Evolutionary conservation across 805 yeast genomes (phyloP).

Genomic region (Starmerella vaccinii): DNA sequence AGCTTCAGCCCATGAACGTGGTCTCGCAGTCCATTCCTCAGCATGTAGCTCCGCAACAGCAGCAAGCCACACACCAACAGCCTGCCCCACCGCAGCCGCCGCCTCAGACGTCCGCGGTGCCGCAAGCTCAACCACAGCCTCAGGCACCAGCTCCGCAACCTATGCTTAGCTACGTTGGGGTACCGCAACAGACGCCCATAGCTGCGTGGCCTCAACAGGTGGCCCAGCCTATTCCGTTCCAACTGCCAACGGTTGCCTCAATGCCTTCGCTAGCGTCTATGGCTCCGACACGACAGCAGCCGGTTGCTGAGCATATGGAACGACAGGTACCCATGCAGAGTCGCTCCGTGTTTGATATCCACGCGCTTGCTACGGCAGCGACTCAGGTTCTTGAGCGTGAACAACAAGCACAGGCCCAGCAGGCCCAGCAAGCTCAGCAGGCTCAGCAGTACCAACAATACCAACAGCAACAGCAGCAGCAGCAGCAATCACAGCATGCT

Average conservation of each 20-base stretch:
- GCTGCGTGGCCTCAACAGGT: neutral
- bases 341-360: slow-evolving; percentile 32
- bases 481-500: slow-evolving; percentile 4
- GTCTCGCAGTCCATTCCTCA: neutral
- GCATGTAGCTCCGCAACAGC: neutral
- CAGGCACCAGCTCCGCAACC: neutral
- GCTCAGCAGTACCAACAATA: slow-evolving; percentile 6
- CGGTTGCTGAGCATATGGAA: neutral
- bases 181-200: neutral
- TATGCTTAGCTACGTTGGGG: neutral
- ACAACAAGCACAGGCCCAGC: slow-evolving; percentile 10
- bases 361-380: slow-evolving; percentile 38
- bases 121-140: neutral
- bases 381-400: slow-evolving; percentile 38
- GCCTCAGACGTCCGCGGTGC: slow-evolving; percentile 4
- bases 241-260: slow-evolving; percentile 5
- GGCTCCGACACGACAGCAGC: slow-evolving; percentile 10
- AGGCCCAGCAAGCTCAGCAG: neutral
- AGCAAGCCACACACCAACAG: neutral
- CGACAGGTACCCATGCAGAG: slow-evolving; percentile 15
- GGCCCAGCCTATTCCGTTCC: neutral
- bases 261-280: slow-evolving; percentile 9
- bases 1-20: neutral
- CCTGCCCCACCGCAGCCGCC: slow-evolving; percentile 11
- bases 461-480: slow-evolving; percentile 16